Evolutionary conservation across 2,329 filamentous ascomycete genomes (phyloP).

Genomic region (Diaporthe capsici): DNA sequence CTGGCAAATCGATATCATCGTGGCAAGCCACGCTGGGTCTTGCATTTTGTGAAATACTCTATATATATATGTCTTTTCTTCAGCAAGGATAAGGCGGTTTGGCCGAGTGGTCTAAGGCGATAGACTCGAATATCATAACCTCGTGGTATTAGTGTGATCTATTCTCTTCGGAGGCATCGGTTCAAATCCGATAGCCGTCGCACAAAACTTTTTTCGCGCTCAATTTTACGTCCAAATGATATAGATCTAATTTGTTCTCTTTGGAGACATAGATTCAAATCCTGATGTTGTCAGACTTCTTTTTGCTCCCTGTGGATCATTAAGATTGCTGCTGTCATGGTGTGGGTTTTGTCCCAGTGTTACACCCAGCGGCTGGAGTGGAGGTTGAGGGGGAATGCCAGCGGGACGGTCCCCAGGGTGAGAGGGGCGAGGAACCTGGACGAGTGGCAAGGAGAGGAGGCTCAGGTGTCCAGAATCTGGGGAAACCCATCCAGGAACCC

Average conservation of each 20-base stretch:
- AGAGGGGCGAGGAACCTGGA: neutral
- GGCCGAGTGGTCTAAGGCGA: constrained; percentile 40
- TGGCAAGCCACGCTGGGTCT: too few relatives aligned
- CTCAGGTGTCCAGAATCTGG: constrained; percentile 13
- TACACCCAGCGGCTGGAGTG: neutral
- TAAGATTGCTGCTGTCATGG: neutral
- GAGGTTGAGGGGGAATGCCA: neutral
- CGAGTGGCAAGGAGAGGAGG: neutral
- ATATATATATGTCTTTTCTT: fast-evolving
- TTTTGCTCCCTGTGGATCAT: neutral
- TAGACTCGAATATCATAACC: constrained; percentile 33
- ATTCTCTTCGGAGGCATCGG: constrained; percentile 40
- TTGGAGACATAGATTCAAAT: neutral
- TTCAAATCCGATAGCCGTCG: constrained; percentile 40
- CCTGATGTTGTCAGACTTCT: neutral
- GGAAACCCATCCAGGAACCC: constrained; percentile 22
- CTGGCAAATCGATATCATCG: too few relatives aligned
- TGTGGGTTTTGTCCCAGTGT: neutral
- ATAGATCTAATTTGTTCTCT: neutral
- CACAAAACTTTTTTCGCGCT: neutral
- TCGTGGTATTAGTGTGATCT: constrained; percentile 11
- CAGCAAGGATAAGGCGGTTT: neutral
- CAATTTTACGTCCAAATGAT: neutral
- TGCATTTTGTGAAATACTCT: too few relatives aligned
- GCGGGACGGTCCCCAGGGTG: neutral